Evolutionary conservation across 768 basidiomycete species (phyloP), one percentile per base, ranked within the genome.

Genomic region (Boletus sp.): DNA sequence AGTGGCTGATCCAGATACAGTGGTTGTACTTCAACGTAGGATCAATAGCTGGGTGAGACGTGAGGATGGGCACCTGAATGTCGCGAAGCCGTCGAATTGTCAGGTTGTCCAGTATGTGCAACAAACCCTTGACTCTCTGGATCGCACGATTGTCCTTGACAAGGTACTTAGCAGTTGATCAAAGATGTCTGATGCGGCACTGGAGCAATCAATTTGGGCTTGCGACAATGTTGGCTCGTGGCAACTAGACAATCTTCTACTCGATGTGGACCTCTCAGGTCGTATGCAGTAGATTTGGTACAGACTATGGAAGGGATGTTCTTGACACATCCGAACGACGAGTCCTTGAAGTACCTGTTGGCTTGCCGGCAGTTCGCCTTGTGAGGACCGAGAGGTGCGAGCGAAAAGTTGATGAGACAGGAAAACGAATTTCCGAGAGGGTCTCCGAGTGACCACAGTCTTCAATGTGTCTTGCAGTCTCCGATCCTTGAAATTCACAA

Each of bases 331-430:
- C 24, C 85, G 80, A 5, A 89, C 54, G 24, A 98, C 77, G 28
- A 90, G 73, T 2, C 64, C 72, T 50, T 87, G 84, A 6, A 98
- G 77, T 56, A 78, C 83, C 18, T 71, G 64, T 65, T 94, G 92
- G 52, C 76, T 78, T 41, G 71, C 59, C 6, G 72, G 56, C 36
- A 73, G 36, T 3, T 66, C 48, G 24, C 68, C 64, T 29, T 69
- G 52, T 9, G 68, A 60, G 15, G 77, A 56, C 44, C 75, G 81
- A 12, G 87, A 82, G 32, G 98, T 78, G 8, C 95, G 84, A n/a
- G 96, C 94, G 0, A 94, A 86, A 5, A 99, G 83, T 73, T 99
- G 97, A 73, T 95, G 93, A 76, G 92, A 86, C 52, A 98, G 79
- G 71, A 94, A 92, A 44, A 96, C 81, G 66, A 98, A 89, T 71